Evolutionary conservation across 2,329 filamentous ascomycete genomes (phyloP), one percentile per base, ranked within the genome.

Genomic region (Cytospora schulzeri): DNA sequence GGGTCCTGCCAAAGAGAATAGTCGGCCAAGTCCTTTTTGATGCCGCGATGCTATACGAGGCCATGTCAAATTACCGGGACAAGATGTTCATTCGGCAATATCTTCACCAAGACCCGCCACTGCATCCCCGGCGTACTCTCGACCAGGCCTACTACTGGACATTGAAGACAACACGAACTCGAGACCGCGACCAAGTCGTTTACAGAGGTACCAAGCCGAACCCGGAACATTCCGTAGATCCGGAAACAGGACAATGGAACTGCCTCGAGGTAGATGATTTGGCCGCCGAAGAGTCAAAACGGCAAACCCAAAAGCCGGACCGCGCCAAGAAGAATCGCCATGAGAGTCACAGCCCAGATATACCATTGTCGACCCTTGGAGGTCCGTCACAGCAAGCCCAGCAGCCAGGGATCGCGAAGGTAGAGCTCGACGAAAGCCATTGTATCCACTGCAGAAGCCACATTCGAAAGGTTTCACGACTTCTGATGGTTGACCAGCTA

Each of bases 91-190:
- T 77, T 0, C 61, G 71, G 9, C 61, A 67, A 2, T 74, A 73
- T 31, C 67, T 78, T 0, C 60, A 69, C 19, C 8, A 55, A 0
- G 68, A 75, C 1, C 69, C 73, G 0, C 75, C 72, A 31, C 65
- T 74, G 0, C 78, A 80, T 64, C 73, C 76, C 0, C 72, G 79
- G 0, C 70, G 78, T 0, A 80, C 78, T 0, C 69, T 81, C 0
- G 78, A 80, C 41, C 78, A 80, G 48, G 76, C 74, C 0, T 79
- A 77, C 66, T 77, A 77, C 41, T 75, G 75, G 72, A 76, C 75
- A 0, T 69, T 78, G 2, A 70, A 74, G 1, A 74, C 76, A 31
- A 79, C 77, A 0, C 68, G 70, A 14, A 65, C 67, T 2, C 68
- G 78, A 9, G 78, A 80, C 51, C 66, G 64, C 11, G 75, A 77